Evolutionary conservation across 768 basidiomycete genomes (phyloP), one percentile per base, ranked within the genome.

Genomic region (Mycena alexandri): DNA sequence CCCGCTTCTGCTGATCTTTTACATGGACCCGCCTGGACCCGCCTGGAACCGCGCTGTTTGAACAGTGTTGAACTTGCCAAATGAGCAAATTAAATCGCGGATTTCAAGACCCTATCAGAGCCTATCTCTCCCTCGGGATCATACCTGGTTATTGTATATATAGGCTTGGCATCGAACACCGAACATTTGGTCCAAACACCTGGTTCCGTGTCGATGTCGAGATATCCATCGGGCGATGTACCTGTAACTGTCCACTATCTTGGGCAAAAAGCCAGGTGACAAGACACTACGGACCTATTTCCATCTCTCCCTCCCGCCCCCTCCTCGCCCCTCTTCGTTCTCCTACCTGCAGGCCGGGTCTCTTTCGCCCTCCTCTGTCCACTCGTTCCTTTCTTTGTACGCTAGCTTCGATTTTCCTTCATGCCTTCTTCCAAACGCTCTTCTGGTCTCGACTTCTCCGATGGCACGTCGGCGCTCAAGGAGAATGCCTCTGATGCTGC

Each of bases 401-500:
- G 19, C 47, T 64, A 57, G 36, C 38, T 52, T 61, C n/a, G 29
- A 9, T 21, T 21, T 53, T 80, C 36, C 17, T 22, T 13, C 29
- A 53, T 46, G 21, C 66, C 65, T 63, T 10, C 63, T 52, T 17
- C 71, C 25, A 81, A 79, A 64, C 80, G 79, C 17, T 80, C 75
- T 33, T 85, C 84, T 42, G 81, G 77, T 51, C 80, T 84, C 63
- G 86, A 87, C 71, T 86, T 85, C 73, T 80, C 80, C 41, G 86
- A 85, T 72, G 78, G 80, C 66, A 51, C n/a, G n/a, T 60, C 53
- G 51, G 64, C 68, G 9, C 82, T 83, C 14, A 60, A 78, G 21
- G 59, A 60, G 21, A 11, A 42, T 53, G n/a, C 64, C 51, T 21
- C 52, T 55, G 73, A 74, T 24, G 66, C 80, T 11, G 63, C 71